Base-by-base conservation (phyloP, 345 rosid genomes). In the Linum trigynum region DNA sequence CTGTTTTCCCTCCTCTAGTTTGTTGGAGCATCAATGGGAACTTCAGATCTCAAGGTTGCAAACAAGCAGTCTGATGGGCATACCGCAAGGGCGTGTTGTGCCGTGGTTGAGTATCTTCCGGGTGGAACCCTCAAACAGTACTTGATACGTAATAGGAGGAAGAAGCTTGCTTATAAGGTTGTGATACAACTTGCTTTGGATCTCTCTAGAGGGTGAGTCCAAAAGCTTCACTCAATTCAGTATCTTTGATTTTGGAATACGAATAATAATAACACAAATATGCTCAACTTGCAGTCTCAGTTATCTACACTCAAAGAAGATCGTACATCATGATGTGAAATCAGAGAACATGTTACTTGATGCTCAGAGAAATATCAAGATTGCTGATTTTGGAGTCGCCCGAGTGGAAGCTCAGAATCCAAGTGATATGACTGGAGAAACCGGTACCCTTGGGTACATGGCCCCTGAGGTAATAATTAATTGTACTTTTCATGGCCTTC, bases 371-470 rank as follows among this genome's bases (percentile, higher is more conserved):
- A 85, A 58, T 68, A 78, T 94, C 57, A 94, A 90, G 68, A 94
- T 94, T 51, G 97, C 99, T 10, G 99, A 88, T 83, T 94, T 94
- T 69, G 98, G 98, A 5, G 98, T 92, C 63, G 98, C 98, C 0
- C 89, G 98, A 56, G 97, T 92, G 53, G 98, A 90, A 80, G 98
- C 97, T 76, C 90, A 82, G 68, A 92, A 92, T 79, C 97, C 95
- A 68, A 68, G 75, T 50, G 97, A 92, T 63, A 92, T 92, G 98
- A 90, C 98, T 36, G 97, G 97, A 75, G 97, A 88, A 85, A 92
- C 96, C 32, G 97, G 97, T 48, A 90, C 97, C 39, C 90, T 88
- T 61, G 97, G 97, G 55, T 90, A 92, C 76, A 92, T 92, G 98
- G 98, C 98, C 62, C 97, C 98, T 0, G 98, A 92, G 98, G 98